Evolutionary conservation across 352 stramenopile species (phyloP), one percentile per base, ranked within the genome.

Genomic region (Phytopythium oedochilum): DNA sequence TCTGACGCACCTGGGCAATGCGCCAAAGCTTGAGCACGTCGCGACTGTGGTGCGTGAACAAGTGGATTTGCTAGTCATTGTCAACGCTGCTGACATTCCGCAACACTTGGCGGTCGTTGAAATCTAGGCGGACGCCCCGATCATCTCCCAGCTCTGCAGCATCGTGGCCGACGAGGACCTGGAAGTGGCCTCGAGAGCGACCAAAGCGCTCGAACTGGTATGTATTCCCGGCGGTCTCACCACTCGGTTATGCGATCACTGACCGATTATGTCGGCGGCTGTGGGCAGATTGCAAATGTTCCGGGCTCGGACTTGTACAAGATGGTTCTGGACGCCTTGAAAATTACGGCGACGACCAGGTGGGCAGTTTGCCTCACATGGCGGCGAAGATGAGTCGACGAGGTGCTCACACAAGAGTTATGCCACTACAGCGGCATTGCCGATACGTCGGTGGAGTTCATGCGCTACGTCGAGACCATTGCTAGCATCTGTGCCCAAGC

Each of bases 401-500:
- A n/a, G 11, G 11, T 2, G 42, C 42, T 28, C n/a, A 46, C 40
- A 2, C 4, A 7, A 22, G n/a, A 6, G 6, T 7, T 5, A 22
- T 22, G 5, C 14, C 22, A 6, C 18, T 20, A 17, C 20, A 86
- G 75, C 56, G 68, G 68, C 15, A 70, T 78, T 45, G 55, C 52
- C 1, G 44, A 64, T 54, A 89, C 68, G 43, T 92, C 81, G 5
- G 70, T 89, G 17, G 76, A 90, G 51, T 91, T 77, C 46, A 85
- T 93, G 70, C 78, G 85, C 20, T 90, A 86, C 46, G 58, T 94
- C 15, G 85, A 93, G 55, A 71, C 68, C 5, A 86, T 91, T 23
- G 80, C 82, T 0, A 75, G 69, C 39, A 75, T 92, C 43, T 83
- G 76, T 22, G 61, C 75, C 20, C 71, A 88, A 55, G 65, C 61